Percentiles rank a stretch among this genome's conserved stretches.
Conservation (phyloP, 257 asterid species). For the Perilla frutescens region DNA sequence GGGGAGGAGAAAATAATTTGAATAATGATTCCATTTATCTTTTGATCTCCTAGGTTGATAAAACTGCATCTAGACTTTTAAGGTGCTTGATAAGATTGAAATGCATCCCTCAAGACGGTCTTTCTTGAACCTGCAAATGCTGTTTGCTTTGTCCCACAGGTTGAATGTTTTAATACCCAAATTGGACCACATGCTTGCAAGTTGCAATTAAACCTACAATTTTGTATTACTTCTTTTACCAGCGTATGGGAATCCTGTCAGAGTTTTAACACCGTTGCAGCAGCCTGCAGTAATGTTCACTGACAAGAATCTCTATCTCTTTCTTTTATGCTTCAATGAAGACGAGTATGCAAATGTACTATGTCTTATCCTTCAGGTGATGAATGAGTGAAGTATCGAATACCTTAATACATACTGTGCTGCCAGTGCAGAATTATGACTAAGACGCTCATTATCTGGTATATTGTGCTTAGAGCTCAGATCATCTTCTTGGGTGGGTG, state of each 20-base stretch:
- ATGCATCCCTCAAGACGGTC: neutral
- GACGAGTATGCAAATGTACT: neutral
- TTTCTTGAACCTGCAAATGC: neutral
- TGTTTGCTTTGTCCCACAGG: neutral
- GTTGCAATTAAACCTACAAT: neutral
- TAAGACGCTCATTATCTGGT: neutral
- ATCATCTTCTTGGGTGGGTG: neutral
- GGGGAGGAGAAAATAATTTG: neutral
- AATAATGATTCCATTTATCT: neutral
- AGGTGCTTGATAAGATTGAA: neutral
- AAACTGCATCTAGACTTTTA: conserved; percentile 1
- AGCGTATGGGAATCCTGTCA: neutral
- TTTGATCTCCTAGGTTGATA: neutral
- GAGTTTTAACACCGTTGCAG: neutral
- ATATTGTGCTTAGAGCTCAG: neutral
- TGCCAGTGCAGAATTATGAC: neutral
- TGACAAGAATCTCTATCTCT: neutral
- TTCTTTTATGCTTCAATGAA: neutral
- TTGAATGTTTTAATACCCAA: neutral
- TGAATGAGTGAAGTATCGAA: neutral
- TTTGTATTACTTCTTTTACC: neutral
- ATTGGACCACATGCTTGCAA: neutral
- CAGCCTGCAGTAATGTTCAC: neutral
- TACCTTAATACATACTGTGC: neutral
- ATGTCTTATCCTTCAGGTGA: neutral